Conservation (phyloP, 2,329 filamentous ascomycete species). For the Bipolaris zeicola region DNA sequence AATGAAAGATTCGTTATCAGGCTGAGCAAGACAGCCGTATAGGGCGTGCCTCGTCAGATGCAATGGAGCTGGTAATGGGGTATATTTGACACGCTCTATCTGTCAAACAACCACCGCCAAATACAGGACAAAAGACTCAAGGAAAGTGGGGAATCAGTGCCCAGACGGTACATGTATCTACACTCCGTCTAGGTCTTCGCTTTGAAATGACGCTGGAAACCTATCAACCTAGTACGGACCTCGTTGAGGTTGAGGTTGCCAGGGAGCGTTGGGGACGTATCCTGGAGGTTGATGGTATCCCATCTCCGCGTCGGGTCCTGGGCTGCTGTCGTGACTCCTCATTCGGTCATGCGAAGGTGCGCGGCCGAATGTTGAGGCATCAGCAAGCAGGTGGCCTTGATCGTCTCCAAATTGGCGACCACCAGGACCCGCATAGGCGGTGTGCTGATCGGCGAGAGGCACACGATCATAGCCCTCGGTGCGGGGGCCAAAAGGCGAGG, state of each 20-base stretch:
- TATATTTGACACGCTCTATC: constrained; percentile 3
- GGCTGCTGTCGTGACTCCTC: constrained; percentile 35
- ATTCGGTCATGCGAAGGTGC: constrained; percentile 31
- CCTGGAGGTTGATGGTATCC: constrained; percentile 28
- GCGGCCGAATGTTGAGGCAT: constrained; percentile 43
- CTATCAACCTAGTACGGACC: constrained; percentile 23
- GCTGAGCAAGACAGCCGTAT: neutral
- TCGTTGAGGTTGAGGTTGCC: constrained; percentile 34
- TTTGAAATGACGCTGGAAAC: neutral
- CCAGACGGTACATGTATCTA: neutral
- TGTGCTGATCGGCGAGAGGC: constrained; percentile 45
- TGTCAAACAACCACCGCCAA: constrained; percentile 2
- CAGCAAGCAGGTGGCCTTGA: constrained; percentile 40
- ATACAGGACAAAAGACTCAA: constrained; percentile 4
- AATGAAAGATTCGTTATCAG: constrained; percentile 4
- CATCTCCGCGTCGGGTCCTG: constrained; percentile 37
- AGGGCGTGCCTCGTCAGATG: neutral
- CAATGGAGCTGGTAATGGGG: neutral
- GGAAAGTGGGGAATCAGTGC: constrained; percentile 10
- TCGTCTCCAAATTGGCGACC: constrained; percentile 34
- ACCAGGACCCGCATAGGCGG: constrained; percentile 30
- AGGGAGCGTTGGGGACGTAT: constrained; percentile 30
- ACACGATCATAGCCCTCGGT: constrained; percentile 46
- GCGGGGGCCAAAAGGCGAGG: constrained; percentile 37
- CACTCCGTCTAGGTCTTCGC: constrained; percentile 3